Evolutionary conservation across 148 eudicot genomes (phyloP), one percentile per base, ranked within the genome.

Genomic region (Tetragonia tetragonoides): DNA sequence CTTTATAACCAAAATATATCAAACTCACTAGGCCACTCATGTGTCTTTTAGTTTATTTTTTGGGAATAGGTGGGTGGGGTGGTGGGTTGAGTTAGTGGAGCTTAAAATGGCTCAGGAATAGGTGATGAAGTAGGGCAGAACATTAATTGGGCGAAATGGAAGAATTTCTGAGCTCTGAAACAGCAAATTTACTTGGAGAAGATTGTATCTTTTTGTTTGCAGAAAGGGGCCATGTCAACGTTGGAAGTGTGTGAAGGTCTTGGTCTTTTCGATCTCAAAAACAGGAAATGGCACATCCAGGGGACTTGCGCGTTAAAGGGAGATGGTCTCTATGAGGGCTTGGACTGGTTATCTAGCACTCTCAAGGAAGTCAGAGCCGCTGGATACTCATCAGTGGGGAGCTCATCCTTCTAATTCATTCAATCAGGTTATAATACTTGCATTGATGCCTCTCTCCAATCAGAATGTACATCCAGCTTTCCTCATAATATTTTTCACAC

Each of bases 171-270:
- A 69, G 54, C 41, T 66, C 47, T 67, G 10, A 67, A 51, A 69
- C 47, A 10, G n/a, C 44, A 60, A 21, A 74, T 60, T 40, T 62
- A 74, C 41, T 5, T 41, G 15, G 11, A 15, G 51, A 12, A 68
- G 1, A 21, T 60, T 41, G 46, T 21, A 12, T 67, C 40, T 53
- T 28, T 61, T 2, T 80, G 70, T 69, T 49, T 84, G 75, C 86
- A 95, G 99, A 95, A 85, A 89, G 99, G 99, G 79, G 99, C 99
- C 72, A 95, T 95, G 99, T 70, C 95, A 70, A 94, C 99, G 10
- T 82, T 88, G 91, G 99, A 93, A 75, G 99, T 95, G 51, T 95
- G 98, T 81, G 92, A 95, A 85, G 98, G 99, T 38, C 83, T 95
- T 57, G 99, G 95, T 39, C 90, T 95, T 61, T 88, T 81, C 74